Percentiles rank a stretch among this genome's conserved stretches.
These are phyloP conservation scores for Nothopassalora personata DNA, from an alignment of 2,329 filamentous ascomycete genomes.

Conservation along the genomic window DNA sequence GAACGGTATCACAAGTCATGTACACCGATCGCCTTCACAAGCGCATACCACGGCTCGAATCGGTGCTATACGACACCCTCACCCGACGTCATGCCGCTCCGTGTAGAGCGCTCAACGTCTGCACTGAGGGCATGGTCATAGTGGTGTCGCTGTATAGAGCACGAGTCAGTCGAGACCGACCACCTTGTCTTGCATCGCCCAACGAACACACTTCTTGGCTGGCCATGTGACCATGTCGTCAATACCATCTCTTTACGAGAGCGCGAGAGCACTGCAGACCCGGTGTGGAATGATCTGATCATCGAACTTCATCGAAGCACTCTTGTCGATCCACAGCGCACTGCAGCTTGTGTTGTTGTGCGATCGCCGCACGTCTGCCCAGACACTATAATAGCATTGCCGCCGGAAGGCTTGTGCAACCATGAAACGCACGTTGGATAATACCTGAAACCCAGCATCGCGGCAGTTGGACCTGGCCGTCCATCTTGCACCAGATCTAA, in stretches of 20 bases:
- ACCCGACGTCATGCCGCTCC: background rate
- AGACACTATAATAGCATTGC: conserved; percentile 1
- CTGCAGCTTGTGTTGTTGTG: background rate
- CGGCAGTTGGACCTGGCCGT: background rate
- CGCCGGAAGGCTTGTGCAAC: conserved; percentile 5
- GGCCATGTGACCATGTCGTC: background rate
- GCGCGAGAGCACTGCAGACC: background rate
- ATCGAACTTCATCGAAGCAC: background rate
- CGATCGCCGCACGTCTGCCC: conserved; percentile 11
- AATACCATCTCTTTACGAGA: background rate
- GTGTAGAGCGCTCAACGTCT: background rate
- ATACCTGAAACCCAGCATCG: conserved; percentile 8
- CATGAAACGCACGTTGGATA: conserved; percentile 8
- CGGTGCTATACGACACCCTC: background rate
- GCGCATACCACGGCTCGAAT: background rate
- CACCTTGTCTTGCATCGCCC: background rate
- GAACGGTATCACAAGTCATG: conserved; percentile 2
- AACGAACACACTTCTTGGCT: background rate
- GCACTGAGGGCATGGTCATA: background rate
- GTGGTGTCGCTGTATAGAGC: background rate
- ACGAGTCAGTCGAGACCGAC: background rate
- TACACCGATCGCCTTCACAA: background rate
- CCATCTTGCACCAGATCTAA: background rate
- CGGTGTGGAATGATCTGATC: background rate
- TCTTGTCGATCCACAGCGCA: background rate